Evolutionary conservation across 768 basidiomycete species (phyloP).

Genomic region (Auriscalpium microsporum): DNA sequence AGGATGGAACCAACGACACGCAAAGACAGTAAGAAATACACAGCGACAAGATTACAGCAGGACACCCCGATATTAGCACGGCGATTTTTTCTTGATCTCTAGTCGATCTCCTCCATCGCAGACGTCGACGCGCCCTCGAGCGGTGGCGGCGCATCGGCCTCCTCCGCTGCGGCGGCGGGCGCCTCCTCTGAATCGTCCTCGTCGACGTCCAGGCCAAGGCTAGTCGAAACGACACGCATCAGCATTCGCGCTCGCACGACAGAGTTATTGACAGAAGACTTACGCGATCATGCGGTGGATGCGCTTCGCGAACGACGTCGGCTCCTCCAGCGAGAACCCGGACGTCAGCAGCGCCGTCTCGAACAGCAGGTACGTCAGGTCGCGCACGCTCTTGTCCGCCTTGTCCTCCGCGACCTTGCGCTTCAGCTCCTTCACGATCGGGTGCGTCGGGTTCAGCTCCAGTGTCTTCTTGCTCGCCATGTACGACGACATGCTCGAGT

Average conservation of each 20-base stretch:
- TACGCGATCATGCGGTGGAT: slow-evolving; percentile 95
- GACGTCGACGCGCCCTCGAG: slow-evolving; percentile 59
- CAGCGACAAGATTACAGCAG: not conserved
- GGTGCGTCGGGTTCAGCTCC: slow-evolving; percentile 87
- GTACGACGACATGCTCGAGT: slow-evolving; percentile 97
- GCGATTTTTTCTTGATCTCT: slow-evolving; percentile 19
- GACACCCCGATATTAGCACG: slow-evolving; percentile 16
- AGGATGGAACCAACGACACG: not conserved
- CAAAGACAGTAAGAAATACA: not conserved
- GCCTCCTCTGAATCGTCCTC: slow-evolving; percentile 59
- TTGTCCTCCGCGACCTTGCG: slow-evolving; percentile 94
- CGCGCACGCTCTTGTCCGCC: slow-evolving; percentile 96
- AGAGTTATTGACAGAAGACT: slow-evolving; percentile 21
- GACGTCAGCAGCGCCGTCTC: slow-evolving; percentile 96
- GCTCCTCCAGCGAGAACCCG: slow-evolving; percentile 93
- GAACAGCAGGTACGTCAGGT: slow-evolving; percentile 91
- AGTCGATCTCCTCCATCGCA: slow-evolving; percentile 97
- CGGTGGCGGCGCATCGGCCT: slow-evolving; percentile 41
- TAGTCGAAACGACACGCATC: slow-evolving; percentile 13
- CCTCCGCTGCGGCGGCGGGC: slow-evolving; percentile 35
- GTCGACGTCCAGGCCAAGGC: slow-evolving; percentile 73
- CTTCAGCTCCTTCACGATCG: slow-evolving; percentile 94
- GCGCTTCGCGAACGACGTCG: slow-evolving; percentile 88
- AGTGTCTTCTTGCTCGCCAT: slow-evolving; percentile 99
- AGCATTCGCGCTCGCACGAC: slow-evolving; percentile 5